A percentile compares a stretch with the other conserved stretches of the same genome.
phyloP scores from a whole-genome alignment of 208 protist genomes.

The Trichomonas vaginalis region DNA sequence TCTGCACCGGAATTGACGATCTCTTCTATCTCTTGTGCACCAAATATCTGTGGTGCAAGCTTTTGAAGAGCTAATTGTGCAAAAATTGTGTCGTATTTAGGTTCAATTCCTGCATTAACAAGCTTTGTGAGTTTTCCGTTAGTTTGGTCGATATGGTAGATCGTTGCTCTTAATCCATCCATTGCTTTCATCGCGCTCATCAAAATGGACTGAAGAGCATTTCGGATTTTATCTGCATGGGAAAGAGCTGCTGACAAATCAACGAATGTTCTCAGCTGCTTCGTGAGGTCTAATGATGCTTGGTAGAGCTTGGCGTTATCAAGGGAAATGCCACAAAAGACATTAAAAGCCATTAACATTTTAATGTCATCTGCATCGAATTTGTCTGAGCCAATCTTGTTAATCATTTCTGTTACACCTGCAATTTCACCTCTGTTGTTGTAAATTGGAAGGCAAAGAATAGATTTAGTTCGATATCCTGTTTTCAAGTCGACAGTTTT shows the following conservation, averaged over 20 bases:
- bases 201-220: not conserved
- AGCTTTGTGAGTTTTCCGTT: not conserved
- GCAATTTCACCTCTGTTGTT: slow-evolving; percentile 17
- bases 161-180: not conserved
- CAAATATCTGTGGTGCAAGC: not conserved
- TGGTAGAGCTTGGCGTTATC: not conserved
- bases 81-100: not conserved
- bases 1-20: not conserved
- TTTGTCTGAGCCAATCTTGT: not conserved
- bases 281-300: not conserved
- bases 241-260: not conserved
- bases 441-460: not conserved
- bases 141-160: not conserved
- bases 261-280: not conserved
- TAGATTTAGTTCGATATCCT: not conserved
- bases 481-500: not conserved
- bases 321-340: not conserved
- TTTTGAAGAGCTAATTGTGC: not conserved
- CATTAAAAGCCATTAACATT: slow-evolving; percentile 10
- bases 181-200: not conserved
- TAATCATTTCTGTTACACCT: slow-evolving; percentile 6
- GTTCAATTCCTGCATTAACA: not conserved
- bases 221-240: not conserved
- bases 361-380: not conserved
- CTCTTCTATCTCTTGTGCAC: not conserved